Evolutionary conservation across 306 rosid genomes (phyloP).

Genomic region (Trichosanthes cucumerina): DNA sequence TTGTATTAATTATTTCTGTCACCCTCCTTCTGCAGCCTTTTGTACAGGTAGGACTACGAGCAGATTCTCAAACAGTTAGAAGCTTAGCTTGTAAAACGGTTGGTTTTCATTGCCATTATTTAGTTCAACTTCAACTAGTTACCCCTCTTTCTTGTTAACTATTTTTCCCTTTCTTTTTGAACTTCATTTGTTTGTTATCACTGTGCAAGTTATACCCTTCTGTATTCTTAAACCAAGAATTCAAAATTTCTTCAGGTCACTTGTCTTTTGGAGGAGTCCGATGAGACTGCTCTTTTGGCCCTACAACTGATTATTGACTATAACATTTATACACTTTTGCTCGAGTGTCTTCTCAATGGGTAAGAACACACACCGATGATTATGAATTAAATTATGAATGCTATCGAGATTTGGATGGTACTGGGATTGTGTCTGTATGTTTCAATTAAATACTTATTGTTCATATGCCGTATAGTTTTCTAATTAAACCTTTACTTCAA

Average conservation of each 20-base stretch:
- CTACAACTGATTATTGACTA: slow-evolving; percentile 39
- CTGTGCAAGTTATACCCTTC: not conserved
- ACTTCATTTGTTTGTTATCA: not conserved
- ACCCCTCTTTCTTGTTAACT: not conserved
- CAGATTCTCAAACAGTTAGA: slow-evolving; percentile 72
- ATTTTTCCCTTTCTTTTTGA: not conserved
- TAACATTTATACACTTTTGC: slow-evolving; percentile 63
- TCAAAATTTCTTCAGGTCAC: slow-evolving; percentile 40
- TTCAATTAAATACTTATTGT: not conserved
- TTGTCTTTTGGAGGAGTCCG: slow-evolving; percentile 47
- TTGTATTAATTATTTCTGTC: not conserved
- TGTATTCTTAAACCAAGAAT: not conserved
- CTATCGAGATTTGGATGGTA: not conserved
- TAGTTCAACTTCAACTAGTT: not conserved
- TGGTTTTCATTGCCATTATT: slow-evolving; percentile 6
- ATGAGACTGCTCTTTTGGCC: slow-evolving; percentile 25
- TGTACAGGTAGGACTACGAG: slow-evolving; percentile 73
- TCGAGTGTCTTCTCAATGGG: slow-evolving; percentile 80
- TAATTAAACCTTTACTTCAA: not conserved
- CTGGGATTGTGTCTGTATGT: not conserved
- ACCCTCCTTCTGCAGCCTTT: slow-evolving; percentile 47
- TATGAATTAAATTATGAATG: not conserved
- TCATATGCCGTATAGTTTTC: not conserved
- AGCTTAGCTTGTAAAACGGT: slow-evolving; percentile 82
- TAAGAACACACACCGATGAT: slow-evolving; percentile 21